phyloP scores from a whole-genome alignment of 179 eudicot species.

The Carnegiea gigantea region DNA sequence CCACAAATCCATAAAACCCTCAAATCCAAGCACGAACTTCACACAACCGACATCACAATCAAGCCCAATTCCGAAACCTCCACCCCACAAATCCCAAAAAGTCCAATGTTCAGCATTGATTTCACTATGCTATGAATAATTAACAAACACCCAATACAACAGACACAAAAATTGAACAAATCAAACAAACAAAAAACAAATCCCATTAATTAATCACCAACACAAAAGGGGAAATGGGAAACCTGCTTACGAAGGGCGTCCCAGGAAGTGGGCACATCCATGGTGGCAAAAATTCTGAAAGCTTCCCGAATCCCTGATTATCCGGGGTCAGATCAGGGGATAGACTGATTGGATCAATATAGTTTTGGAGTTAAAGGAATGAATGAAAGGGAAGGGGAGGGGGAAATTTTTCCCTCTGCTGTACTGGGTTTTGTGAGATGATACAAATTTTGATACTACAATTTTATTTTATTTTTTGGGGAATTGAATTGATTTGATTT shows the following conservation, averaged over 20 bases:
- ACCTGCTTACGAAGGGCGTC: slow-evolving; percentile 50
- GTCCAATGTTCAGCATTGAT: not conserved
- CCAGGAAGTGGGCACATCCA: slow-evolving; percentile 49
- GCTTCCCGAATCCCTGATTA: not conserved
- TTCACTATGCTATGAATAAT: not conserved
- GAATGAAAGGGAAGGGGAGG: not conserved
- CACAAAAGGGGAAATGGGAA: slow-evolving; percentile 5
- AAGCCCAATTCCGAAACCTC: not conserved
- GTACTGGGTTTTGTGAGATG: no score
- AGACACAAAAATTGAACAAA: not conserved
- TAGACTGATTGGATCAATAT: not conserved
- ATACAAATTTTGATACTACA: not conserved
- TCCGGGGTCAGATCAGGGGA: slow-evolving; percentile 7
- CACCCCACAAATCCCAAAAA: not conserved
- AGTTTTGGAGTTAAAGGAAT: not conserved
- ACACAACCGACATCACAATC: not conserved
- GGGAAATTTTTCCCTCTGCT: not conserved
- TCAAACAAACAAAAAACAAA: not conserved
- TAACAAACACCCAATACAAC: not conserved
- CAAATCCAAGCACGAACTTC: not conserved
- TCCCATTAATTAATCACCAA: slow-evolving; percentile 2
- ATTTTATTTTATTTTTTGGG: not conserved
- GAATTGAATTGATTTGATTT: not conserved
- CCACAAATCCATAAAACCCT: not conserved
- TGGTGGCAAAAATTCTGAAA: slow-evolving; percentile 28